Evolutionary conservation across 805 yeast genomes (phyloP), one percentile per base, ranked within the genome.

Genomic region (Yarrowia phangngaensis): DNA sequence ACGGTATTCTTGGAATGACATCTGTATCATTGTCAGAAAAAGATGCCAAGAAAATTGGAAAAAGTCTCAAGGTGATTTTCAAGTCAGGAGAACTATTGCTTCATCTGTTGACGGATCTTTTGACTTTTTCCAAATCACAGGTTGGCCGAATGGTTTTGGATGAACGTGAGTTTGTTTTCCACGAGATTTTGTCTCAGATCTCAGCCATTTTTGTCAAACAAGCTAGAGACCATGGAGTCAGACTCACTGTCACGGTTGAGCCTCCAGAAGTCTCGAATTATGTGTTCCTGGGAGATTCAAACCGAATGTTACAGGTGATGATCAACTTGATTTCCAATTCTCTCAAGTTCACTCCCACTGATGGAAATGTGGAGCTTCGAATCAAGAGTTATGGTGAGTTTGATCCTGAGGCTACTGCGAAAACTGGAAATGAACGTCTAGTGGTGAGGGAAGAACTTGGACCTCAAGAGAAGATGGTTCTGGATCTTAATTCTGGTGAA

Each of bases 1-100:
- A 92, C 64, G 98, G 97, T 63, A 90, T 90, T 20, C 69, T 92
- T 51, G 98, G 98, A 51, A 86, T 90, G 94, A 83, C 97, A 0
- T 82, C 95, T 2, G 84, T 90, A 50, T 89, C 96, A 1, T 78
- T 86, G 82, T 89, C 83, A 17, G 97, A 92, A 62, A 70, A 70
- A 14, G 89, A 86, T 56, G 70, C 73, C 4, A 64, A 69, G 7
- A 79, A 79, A 55, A 78, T 87, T 11, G 80, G 80, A 57, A 80
- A 79, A 50, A 79, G 89, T 11, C 68, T 90, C 55, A 82, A 82
- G 55, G 72, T 89, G 51, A 90, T 90, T 51, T 85, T 85, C 62
- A 75, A 95, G 60, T 82, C 92, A 12, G 97, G 97, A 23, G 96
- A 89, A 61, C 67, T 90, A 31, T 69, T 92, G 50, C 66, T 89